These are phyloP conservation scores for Hypericum androsaemum DNA, from an alignment of 345 rosid genomes.

Conservation along the genomic window DNA sequence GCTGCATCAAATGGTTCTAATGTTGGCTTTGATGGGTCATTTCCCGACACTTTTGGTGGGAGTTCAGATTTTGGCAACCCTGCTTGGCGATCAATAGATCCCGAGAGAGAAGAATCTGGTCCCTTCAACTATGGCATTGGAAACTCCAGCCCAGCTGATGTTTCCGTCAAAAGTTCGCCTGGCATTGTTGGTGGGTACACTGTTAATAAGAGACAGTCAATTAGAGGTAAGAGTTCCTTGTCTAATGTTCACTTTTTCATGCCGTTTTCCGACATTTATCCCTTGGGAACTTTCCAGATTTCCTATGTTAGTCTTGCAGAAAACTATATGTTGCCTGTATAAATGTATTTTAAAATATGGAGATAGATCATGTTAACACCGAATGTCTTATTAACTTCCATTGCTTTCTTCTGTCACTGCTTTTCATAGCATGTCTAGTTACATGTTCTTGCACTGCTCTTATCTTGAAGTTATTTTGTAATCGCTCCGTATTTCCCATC, in stretches of 20 bases:
- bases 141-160: slow-evolving; percentile 32
- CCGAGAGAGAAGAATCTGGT: slow-evolving; percentile 44
- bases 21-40: slow-evolving; percentile 36
- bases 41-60: slow-evolving; percentile 37
- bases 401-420: too few species aligned
- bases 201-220: slow-evolving; percentile 59
- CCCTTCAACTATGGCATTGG: slow-evolving; percentile 42
- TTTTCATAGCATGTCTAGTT: too few species aligned
- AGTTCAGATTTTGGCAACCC: slow-evolving; percentile 47
- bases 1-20: slow-evolving; percentile 45
- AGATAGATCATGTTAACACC: too few species aligned
- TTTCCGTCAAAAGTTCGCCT: slow-evolving; percentile 46
- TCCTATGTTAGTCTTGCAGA: too few species aligned
- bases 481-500: too few species aligned
- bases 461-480: too few species aligned
- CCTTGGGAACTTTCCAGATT: background rate
- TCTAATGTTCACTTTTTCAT: slow-evolving; percentile 3
- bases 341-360: too few species aligned
- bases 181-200: slow-evolving; percentile 62
- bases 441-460: too few species aligned
- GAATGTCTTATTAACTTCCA: too few species aligned
- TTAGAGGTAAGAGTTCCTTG: slow-evolving; percentile 43
- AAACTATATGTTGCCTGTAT: too few species aligned
- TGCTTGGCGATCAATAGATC: slow-evolving; percentile 46
- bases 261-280: slow-evolving; percentile 1